Percentiles rank a stretch among this genome's conserved stretches.
Conservation (phyloP, 169 alveolate genomes). For the Plasmodium gallinaceum region DNA sequence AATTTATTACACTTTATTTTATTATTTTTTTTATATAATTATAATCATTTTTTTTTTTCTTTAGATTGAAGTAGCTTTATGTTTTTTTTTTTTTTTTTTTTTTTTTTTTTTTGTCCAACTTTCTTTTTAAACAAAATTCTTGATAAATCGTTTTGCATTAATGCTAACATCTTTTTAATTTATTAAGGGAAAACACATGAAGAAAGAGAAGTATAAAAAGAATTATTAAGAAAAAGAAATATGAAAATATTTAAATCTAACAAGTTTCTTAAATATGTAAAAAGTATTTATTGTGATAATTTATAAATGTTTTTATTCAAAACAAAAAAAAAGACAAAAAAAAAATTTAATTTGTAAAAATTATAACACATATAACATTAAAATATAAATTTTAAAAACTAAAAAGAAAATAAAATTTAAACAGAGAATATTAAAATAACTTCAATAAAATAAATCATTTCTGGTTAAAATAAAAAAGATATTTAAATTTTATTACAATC, state of each 20-base stretch:
- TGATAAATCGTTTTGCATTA: too few species aligned
- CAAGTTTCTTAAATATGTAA: neutral
- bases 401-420: neutral
- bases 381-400: constrained; percentile 20
- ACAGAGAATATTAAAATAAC: neutral
- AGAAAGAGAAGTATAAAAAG: neutral
- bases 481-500: too few species aligned
- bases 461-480: too few species aligned
- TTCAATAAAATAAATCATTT: too few species aligned
- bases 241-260: neutral
- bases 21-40: too few species aligned
- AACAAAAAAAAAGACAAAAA: neutral
- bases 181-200: neutral
- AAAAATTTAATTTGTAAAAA: neutral
- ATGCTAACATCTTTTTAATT: too few species aligned
- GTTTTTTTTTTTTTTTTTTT: too few species aligned
- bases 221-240: neutral
- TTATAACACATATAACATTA: neutral
- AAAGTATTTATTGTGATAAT: neutral
- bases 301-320: neutral
- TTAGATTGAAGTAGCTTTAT: too few species aligned
- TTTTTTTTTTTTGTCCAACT: too few species aligned
- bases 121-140: too few species aligned
- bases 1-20: too few species aligned
- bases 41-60: too few species aligned